Evolutionary conservation across 495 filamentous ascomycete genomes (phyloP), one percentile per base, ranked within the genome.

Genomic region (Parathielavia appendiculata): DNA sequence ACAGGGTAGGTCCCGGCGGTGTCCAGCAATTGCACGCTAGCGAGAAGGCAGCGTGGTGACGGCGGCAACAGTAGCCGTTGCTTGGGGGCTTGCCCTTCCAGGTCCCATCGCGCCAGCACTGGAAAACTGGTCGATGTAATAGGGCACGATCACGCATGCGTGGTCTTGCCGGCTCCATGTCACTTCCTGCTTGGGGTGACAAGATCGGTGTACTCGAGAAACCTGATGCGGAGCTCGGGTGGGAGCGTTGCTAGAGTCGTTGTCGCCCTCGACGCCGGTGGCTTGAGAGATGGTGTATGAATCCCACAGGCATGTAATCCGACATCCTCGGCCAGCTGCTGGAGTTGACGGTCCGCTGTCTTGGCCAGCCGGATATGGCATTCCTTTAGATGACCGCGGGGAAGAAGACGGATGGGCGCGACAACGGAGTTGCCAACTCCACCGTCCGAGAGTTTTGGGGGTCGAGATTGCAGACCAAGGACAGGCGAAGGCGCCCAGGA

Each of bases 21-120:
- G 46, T 52, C 58, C 58, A 60, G 47, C 58, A 60, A 9, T 38
- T 56, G 54, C 59, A 62, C 12, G 35, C 43, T 6, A 40, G 22
- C n/a, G 59, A 62, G 40, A 58, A 58, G 30, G 59, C 41, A 14
- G 48, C 19, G 55, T 62, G 59, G 16, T 51, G 59, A 14, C 53
- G 54, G 45, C 58, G 58, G 52, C 58, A 60, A 38, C 56, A 60
- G 44, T 52, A 60, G n/a, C 52, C 58, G 35, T n/a, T n/a, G n/a
- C n/a, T n/a, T n/a, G n/a, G n/a, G n/a, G n/a, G n/a, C n/a, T n/a
- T 36, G 41, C 13, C 17, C 8, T 9, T 8, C 20, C 43, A 14
- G 16, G 7, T 0, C 7, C n/a, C 6, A 17, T 32, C 41, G n/a
- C 5, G 12, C 14, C 4, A 12, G 16, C 51, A 26, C 12, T 8